phyloP scores from a whole-genome alignment of 73 alveolate genomes.

The Breviolum minutum region DNA sequence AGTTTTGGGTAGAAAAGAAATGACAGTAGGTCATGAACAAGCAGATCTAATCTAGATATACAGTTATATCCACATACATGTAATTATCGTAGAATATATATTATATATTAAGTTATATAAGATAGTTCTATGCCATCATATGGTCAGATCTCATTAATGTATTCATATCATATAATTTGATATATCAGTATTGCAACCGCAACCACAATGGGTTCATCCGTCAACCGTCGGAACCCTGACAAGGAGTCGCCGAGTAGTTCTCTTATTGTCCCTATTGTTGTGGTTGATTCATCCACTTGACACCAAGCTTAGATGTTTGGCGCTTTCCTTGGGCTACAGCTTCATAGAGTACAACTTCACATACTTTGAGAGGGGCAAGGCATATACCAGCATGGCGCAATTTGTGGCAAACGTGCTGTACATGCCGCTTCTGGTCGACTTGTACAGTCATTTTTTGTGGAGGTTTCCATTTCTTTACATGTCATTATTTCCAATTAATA shows the following conservation, averaged over 20 bases:
- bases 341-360: slow-evolving; percentile 64
- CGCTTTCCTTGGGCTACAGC: slow-evolving; percentile 74
- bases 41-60: neutral
- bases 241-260: neutral
- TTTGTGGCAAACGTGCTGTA: slow-evolving; percentile 58
- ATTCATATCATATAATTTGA: neutral
- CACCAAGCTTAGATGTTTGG: slow-evolving; percentile 46
- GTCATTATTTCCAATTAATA: slow-evolving; percentile 43
- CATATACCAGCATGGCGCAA: slow-evolving; percentile 77
- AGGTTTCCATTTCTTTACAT: neutral
- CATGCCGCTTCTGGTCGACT: slow-evolving; percentile 80
- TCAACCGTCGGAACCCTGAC: neutral
- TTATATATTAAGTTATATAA: neutral
- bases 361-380: slow-evolving; percentile 57
- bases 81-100: neutral
- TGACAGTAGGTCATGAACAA: neutral
- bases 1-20: neutral
- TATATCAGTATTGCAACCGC: neutral
- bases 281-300: slow-evolving; percentile 19
- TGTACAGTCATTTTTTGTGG: slow-evolving; percentile 3
- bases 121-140: too few relatives aligned
- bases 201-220: neutral
- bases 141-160: neutral
- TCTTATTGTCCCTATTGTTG: neutral
- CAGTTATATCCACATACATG: neutral